Conservation (phyloP, 306 rosid genomes). For the Lagenaria siceraria region DNA sequence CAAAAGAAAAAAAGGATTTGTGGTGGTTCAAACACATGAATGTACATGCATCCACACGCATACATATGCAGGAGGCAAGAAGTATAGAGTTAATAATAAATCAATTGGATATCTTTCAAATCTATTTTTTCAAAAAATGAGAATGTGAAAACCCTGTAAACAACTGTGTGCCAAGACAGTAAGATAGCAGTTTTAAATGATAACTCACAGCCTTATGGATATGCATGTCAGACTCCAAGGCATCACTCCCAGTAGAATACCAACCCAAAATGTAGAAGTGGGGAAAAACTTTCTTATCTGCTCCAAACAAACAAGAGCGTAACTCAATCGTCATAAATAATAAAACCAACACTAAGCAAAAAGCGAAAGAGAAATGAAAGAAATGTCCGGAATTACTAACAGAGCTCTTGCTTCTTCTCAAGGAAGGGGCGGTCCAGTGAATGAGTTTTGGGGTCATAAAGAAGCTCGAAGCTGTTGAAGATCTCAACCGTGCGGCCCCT, state of each 20-base stretch:
- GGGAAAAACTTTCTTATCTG: constrained; percentile 97
- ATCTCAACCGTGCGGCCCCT: constrained; percentile 97
- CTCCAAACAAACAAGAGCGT: neutral
- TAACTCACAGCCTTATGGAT: constrained; percentile 78
- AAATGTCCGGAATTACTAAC: constrained; percentile 16
- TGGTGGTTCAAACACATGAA: no score
- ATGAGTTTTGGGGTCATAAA: constrained; percentile 54
- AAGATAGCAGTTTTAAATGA: neutral
- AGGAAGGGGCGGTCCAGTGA: constrained; percentile 88
- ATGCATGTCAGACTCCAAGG: constrained; percentile 76
- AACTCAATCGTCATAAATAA: neutral
- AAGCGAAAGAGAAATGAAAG: neutral
- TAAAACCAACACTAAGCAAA: neutral
- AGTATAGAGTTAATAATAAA: neutral
- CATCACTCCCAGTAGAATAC: constrained; percentile 94
- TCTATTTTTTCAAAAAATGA: neutral
- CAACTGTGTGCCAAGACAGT: neutral
- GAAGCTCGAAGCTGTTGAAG: constrained; percentile 97
- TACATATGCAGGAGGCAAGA: neutral
- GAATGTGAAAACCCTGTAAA: neutral
- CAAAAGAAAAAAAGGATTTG: no score
- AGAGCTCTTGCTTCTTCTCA: constrained; percentile 97
- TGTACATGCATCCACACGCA: neutral
- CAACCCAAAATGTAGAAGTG: constrained; percentile 85
- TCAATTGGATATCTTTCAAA: neutral